These are phyloP conservation scores for Luvunga scandens DNA, from an alignment of 345 rosid species.

Conservation along the genomic window DNA sequence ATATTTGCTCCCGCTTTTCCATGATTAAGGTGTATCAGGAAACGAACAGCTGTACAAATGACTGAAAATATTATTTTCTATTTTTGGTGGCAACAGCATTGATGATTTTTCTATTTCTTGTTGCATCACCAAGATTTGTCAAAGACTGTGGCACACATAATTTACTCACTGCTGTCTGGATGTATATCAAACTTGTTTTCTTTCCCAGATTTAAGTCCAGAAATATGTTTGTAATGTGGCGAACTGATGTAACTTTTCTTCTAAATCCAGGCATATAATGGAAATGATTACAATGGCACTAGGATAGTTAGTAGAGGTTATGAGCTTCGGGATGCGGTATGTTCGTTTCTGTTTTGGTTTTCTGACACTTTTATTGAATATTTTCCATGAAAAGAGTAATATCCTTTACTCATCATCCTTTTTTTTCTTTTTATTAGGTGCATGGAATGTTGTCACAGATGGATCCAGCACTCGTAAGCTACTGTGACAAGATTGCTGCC, in stretches of 20 bases:
- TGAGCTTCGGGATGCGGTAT: constrained; percentile 95
- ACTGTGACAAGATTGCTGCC: constrained; percentile 82
- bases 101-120: background rate
- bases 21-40: background rate
- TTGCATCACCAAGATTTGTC: background rate
- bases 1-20: background rate
- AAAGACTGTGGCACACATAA: background rate
- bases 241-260: constrained; percentile 14
- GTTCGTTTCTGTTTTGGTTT: constrained; percentile 15
- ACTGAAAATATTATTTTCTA: background rate
- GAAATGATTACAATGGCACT: constrained; percentile 93
- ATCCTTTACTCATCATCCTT: background rate
- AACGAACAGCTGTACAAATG: background rate
- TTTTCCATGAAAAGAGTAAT: background rate
- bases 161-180: background rate
- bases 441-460: constrained; percentile 98
- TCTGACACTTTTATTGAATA: background rate
- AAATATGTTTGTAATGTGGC: constrained; percentile 1
- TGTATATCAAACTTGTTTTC: background rate
- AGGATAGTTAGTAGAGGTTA: constrained; percentile 90
- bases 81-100: background rate
- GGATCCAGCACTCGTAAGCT: constrained; percentile 86
- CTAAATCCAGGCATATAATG: constrained; percentile 69
- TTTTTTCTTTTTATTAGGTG: constrained; percentile 45
- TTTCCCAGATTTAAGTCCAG: background rate